Percentiles rank a stretch among this genome's conserved stretches.
These are phyloP conservation scores for Ustilago curta DNA, from an alignment of 1,284 basidiomycete species.

Conservation along the genomic window DNA sequence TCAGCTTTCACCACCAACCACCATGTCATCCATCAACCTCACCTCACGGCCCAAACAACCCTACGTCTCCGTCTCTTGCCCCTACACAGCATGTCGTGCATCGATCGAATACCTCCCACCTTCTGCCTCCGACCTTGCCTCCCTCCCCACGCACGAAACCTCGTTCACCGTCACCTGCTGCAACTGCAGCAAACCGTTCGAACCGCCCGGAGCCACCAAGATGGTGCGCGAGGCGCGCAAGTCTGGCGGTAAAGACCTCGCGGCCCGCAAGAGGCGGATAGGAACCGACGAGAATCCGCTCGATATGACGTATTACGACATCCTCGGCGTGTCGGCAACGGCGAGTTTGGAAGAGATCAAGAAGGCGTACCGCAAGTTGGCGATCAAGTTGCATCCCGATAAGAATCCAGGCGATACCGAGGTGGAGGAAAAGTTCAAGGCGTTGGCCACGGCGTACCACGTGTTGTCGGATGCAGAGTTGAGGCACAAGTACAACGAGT, in stretches of 20 bases:
- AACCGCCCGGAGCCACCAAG: slow-evolving; percentile 63
- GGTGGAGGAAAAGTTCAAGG: slow-evolving; percentile 81
- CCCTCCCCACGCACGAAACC: slow-evolving; percentile 53
- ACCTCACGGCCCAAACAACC: slow-evolving; percentile 62
- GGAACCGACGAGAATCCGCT: slow-evolving; percentile 68
- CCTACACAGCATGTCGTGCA: slow-evolving; percentile 60
- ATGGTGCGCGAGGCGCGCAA: slow-evolving; percentile 59
- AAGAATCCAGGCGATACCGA: slow-evolving; percentile 92
- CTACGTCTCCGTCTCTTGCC: slow-evolving; percentile 60
- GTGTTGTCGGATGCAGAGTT: slow-evolving; percentile 83
- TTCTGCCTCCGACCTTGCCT: slow-evolving; percentile 30
- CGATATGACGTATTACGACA: slow-evolving; percentile 72
- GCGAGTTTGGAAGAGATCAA: slow-evolving; percentile 89
- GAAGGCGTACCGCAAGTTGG: slow-evolving; percentile 92
- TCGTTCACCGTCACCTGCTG: slow-evolving; percentile 66
- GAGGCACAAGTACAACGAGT: slow-evolving; percentile 92
- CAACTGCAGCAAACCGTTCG: slow-evolving; percentile 63
- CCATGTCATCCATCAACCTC: slow-evolving; percentile 46
- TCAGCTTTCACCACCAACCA: background rate
- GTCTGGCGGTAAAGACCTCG: slow-evolving; percentile 38
- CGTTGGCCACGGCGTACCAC: slow-evolving; percentile 74
- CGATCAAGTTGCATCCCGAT: slow-evolving; percentile 82
- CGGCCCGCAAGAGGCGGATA: slow-evolving; percentile 59
- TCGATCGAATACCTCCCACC: slow-evolving; percentile 66
- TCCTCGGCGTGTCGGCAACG: slow-evolving; percentile 79